Percentiles rank a stretch among this genome's conserved stretches.
Conservation (phyloP, 1,139 yeast genomes). For the Schwanniomyces etchellsii region DNA sequence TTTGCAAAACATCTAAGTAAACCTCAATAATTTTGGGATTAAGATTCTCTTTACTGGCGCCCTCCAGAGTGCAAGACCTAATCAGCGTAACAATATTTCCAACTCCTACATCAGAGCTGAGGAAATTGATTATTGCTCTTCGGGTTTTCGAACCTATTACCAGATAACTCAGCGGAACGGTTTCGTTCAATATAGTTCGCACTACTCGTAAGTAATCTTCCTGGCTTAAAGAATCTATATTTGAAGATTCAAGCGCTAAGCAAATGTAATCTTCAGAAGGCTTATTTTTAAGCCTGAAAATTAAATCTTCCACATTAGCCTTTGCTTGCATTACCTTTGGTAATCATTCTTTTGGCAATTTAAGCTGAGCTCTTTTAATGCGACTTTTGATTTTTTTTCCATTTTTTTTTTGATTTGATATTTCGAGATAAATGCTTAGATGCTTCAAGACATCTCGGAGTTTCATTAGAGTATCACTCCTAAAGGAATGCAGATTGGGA, state of each 20-base stretch:
- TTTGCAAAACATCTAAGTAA: not conserved
- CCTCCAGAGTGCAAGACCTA: not conserved
- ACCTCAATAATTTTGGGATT: not conserved
- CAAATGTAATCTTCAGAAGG: not conserved
- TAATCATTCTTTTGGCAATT: not conserved
- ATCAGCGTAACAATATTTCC: conserved; percentile 24
- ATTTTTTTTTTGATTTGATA: too few relatives aligned
- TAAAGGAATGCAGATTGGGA: too few relatives aligned
- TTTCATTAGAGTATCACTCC: too few relatives aligned
- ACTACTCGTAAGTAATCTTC: conserved; percentile 11
- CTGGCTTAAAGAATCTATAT: conserved; percentile 1
- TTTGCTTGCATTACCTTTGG: too few relatives aligned
- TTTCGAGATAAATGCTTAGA: too few relatives aligned
- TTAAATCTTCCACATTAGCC: too few relatives aligned
- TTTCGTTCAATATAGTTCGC: conserved; percentile 22
- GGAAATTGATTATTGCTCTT: conserved; percentile 9
- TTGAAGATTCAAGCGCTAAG: not conserved
- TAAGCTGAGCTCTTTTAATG: not conserved
- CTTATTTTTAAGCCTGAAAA: not conserved
- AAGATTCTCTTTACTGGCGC: too few relatives aligned
- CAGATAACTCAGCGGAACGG: conserved; percentile 23
- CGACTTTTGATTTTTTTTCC: too few relatives aligned
- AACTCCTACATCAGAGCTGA: conserved; percentile 22
- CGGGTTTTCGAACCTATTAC: conserved; percentile 12
- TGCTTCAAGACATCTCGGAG: too few relatives aligned